Conservation (phyloP, 345 rosid species). For the Ailanthus altissimus region DNA sequence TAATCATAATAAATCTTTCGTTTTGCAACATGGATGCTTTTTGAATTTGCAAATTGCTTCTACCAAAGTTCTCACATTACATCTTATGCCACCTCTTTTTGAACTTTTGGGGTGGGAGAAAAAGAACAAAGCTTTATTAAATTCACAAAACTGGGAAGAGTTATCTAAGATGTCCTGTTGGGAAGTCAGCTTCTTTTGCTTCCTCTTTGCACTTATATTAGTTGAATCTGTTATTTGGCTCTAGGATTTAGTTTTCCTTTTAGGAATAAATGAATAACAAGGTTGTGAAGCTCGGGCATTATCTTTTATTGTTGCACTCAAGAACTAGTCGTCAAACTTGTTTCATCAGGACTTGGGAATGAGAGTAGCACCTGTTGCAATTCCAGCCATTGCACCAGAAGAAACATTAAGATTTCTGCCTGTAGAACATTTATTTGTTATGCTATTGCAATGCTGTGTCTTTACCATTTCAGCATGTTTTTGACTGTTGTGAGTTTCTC, state of each 20-base stretch:
- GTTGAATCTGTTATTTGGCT: background rate
- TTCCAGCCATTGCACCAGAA: background rate
- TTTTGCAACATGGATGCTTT: background rate
- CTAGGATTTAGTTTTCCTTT: background rate
- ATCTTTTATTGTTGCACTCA: background rate
- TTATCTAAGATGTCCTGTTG: background rate
- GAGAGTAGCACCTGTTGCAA: background rate
- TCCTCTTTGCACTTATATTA: background rate
- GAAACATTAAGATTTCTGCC: background rate
- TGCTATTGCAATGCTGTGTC: background rate
- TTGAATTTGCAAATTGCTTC: background rate
- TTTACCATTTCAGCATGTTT: slow-evolving; percentile 7
- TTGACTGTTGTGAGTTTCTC: background rate
- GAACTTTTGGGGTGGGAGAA: background rate
- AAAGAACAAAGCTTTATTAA: background rate
- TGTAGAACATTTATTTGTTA: background rate
- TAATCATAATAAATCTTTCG: background rate
- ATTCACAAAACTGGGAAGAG: background rate
- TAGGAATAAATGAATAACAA: background rate
- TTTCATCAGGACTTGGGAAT: background rate
- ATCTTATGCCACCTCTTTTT: background rate
- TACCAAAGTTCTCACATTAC: background rate
- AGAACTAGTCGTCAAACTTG: background rate
- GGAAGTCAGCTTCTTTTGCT: background rate
- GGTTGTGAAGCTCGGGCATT: background rate